Conservation (phyloP, 805 yeast species). For the Scheffersomyces stipitis region DNA sequence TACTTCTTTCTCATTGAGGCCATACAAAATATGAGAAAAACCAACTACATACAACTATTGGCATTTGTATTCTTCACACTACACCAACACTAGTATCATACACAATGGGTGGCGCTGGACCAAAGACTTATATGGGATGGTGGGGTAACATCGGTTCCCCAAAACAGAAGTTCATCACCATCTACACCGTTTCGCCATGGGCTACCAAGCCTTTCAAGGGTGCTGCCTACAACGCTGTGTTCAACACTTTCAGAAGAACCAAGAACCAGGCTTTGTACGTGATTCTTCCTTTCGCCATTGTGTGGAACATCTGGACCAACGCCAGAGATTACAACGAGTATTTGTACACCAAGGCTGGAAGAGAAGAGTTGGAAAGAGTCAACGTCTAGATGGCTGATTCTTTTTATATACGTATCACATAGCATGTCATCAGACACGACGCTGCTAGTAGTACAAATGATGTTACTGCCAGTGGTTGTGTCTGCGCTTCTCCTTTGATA, state of each 20-base stretch:
- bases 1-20: no score
- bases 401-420: conserved; percentile 1
- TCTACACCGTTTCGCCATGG: conserved; percentile 88
- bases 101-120: conserved; percentile 67
- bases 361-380: conserved; percentile 83
- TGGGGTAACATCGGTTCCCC: conserved; percentile 94
- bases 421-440: no score
- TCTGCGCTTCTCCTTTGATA: no score
- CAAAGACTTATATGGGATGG: conserved; percentile 90
- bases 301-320: conserved; percentile 83
- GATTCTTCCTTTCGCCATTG: conserved; percentile 71
- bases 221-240: conserved; percentile 77
- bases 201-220: conserved; percentile 94
- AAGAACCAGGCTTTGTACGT: conserved; percentile 80
- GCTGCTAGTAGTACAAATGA: no score
- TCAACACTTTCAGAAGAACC: conserved; percentile 93
- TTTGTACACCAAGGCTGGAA: conserved; percentile 97
- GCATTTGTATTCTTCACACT: no score
- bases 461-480: no score
- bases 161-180: conserved; percentile 79
- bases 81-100: conserved; percentile 2
- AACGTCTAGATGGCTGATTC: conserved; percentile 31
- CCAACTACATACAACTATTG: conserved; percentile 1
- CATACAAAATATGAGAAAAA: conserved; percentile 3
- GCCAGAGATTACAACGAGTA: conserved; percentile 90